Evolutionary conservation across 2,329 filamentous ascomycete species (phyloP).

Genomic region (Diplodia mutila): DNA sequence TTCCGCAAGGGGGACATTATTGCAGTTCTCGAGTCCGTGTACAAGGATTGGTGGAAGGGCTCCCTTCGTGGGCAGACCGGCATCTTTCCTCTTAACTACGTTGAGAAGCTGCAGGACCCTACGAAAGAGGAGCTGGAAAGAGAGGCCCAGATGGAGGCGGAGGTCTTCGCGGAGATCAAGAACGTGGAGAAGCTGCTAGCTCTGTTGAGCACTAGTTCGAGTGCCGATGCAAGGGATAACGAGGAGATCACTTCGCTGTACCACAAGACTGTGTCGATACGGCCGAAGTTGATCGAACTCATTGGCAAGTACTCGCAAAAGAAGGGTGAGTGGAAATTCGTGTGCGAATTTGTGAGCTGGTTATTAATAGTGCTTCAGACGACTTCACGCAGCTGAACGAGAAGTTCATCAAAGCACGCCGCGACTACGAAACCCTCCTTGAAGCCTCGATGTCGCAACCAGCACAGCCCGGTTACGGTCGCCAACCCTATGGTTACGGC

Average conservation of each 20-base stretch:
- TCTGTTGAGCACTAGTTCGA: conserved; percentile 77
- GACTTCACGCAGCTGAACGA: conserved; percentile 98
- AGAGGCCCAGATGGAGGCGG: conserved; percentile 92
- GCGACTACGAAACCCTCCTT: conserved; percentile 94
- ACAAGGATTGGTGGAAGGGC: conserved; percentile 99
- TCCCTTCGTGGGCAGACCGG: conserved; percentile 92
- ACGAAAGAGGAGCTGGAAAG: conserved; percentile 92
- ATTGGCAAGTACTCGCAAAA: conserved; percentile 99
- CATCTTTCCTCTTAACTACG: conserved; percentile 98
- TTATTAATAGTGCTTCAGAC: conserved; percentile 59
- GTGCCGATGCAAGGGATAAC: conserved; percentile 79
- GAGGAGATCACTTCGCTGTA: conserved; percentile 93
- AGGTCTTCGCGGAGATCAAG: conserved; percentile 76
- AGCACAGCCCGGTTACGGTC: conserved; percentile 76
- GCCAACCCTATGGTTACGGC: conserved; percentile 45
- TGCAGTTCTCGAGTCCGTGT: conserved; percentile 94
- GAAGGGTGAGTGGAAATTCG: conserved; percentile 68
- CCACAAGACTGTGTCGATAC: conserved; percentile 89
- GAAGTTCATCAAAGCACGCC: conserved; percentile 97
- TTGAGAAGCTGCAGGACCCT: conserved; percentile 94
- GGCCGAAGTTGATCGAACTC: conserved; percentile 94
- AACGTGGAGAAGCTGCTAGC: conserved; percentile 84
- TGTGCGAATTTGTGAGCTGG: conserved; percentile 26
- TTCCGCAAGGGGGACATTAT: conserved; percentile 98
- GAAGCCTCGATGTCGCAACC: conserved; percentile 96